Percentiles rank a stretch among this genome's conserved stretches.
These are phyloP conservation scores for Mortierella claussenii DNA, from an alignment of 192 early-diverging fungal genomes.

Conservation along the genomic window DNA sequence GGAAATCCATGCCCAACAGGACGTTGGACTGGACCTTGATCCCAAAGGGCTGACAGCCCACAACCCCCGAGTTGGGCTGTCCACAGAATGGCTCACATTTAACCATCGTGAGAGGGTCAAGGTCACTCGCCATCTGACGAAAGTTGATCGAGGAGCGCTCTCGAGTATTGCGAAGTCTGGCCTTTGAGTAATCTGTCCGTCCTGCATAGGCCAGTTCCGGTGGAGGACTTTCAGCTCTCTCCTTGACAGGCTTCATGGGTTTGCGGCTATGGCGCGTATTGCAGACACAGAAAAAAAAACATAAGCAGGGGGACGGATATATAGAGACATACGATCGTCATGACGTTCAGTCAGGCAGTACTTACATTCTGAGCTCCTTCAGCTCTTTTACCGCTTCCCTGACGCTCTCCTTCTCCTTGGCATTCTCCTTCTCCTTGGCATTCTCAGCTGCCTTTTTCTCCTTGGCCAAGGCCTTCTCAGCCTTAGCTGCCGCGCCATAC, in stretches of 20 bases:
- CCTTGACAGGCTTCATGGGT: slow-evolving; percentile 21
- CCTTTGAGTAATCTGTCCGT: slow-evolving; percentile 65
- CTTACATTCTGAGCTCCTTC: slow-evolving; percentile 44
- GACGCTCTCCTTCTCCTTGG: slow-evolving; percentile 15
- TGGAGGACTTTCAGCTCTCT: slow-evolving; percentile 15
- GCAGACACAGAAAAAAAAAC: slow-evolving; percentile 2
- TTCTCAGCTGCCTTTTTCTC: slow-evolving; percentile 21
- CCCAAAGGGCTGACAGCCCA: slow-evolving; percentile 84
- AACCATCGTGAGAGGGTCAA: slow-evolving; percentile 84
- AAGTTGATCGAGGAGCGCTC: slow-evolving; percentile 57
- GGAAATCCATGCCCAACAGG: slow-evolving; percentile 89
- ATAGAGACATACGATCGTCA: too few species aligned
- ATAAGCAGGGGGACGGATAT: neutral
- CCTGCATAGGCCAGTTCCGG: slow-evolving; percentile 54
- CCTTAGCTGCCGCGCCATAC: slow-evolving; percentile 18
- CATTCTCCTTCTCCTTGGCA: slow-evolving; percentile 1
- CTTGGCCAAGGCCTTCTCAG: slow-evolving; percentile 33
- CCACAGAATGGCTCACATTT: slow-evolving; percentile 83
- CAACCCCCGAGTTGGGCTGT: slow-evolving; percentile 68
- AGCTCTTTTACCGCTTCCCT: slow-evolving; percentile 28
- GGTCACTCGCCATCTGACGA: slow-evolving; percentile 55
- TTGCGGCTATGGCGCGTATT: slow-evolving; percentile 30
- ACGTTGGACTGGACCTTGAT: slow-evolving; percentile 80
- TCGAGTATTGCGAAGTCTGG: slow-evolving; percentile 58
- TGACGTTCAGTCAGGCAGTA: too few species aligned